phyloP scores from a whole-genome alignment of 2,329 filamentous ascomycete species.

The Waltergamsia citrina region DNA sequence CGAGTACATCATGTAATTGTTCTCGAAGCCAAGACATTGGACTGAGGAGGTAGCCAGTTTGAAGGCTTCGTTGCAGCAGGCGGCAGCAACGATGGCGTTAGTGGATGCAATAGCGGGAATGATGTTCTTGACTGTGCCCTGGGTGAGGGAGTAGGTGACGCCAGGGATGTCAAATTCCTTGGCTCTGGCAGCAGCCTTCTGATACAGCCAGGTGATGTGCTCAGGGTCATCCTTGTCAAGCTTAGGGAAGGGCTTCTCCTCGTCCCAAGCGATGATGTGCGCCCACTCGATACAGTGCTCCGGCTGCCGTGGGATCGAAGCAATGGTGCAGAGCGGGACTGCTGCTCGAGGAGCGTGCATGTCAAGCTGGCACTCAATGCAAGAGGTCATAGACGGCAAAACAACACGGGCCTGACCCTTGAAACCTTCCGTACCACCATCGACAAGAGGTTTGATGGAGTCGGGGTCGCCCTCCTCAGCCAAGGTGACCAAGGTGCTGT shows the following conservation, averaged over 20 bases:
- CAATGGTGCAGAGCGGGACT: conserved; percentile 91
- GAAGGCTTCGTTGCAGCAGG: conserved; percentile 93
- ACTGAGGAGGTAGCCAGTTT: conserved; percentile 83
- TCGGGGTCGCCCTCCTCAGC: conserved; percentile 71
- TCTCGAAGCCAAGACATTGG: conserved; percentile 66
- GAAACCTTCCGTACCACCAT: conserved; percentile 96
- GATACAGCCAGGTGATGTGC: conserved; percentile 94
- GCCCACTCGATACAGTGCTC: conserved; percentile 99
- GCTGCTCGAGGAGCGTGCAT: conserved; percentile 98
- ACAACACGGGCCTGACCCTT: conserved; percentile 94
- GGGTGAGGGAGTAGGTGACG: conserved; percentile 90
- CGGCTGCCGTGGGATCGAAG: conserved; percentile 90
- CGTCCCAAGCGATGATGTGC: conserved; percentile 94
- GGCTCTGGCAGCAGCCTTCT: conserved; percentile 72
- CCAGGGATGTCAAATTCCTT: conserved; percentile 83
- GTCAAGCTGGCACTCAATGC: conserved; percentile 95
- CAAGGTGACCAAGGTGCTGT: conserved; percentile 83
- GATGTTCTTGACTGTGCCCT: conserved; percentile 98
- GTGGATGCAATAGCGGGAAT: conserved; percentile 97
- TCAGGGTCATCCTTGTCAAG: conserved; percentile 95
- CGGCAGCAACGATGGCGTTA: conserved; percentile 91
- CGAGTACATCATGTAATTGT: conserved; percentile 99
- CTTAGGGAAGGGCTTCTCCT: conserved; percentile 69
- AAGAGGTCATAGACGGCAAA: conserved; percentile 84
- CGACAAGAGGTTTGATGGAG: conserved; percentile 84